Evolutionary conservation across 345 rosid species (phyloP).

Genomic region (Arabidopsis suecica): DNA sequence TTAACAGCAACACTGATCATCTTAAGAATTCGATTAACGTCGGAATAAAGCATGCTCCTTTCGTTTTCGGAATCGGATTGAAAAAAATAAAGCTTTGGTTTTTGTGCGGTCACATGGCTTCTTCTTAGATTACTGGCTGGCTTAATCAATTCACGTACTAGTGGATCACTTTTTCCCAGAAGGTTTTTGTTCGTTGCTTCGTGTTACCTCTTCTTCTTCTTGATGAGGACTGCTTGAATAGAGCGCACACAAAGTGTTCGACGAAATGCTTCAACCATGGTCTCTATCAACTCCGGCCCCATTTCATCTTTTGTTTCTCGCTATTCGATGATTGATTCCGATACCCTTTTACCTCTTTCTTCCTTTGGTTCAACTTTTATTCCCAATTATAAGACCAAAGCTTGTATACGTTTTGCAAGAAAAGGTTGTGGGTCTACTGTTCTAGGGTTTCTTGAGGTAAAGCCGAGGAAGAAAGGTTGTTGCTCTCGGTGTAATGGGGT

Average conservation of each 20-base stretch:
- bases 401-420: conserved; percentile 10
- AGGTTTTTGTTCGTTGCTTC: conserved; percentile 70
- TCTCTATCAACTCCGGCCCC: conserved; percentile 51
- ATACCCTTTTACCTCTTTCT: conserved; percentile 35
- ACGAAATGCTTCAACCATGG: conserved; percentile 97
- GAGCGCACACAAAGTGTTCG: conserved; percentile 50
- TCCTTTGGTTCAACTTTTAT: conserved; percentile 12
- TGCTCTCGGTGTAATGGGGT: conserved; percentile 48
- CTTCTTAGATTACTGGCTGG: neutral
- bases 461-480: conserved; percentile 46
- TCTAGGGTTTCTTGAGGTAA: conserved; percentile 45
- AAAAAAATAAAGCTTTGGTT: conserved; percentile 4
- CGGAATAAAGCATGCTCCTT: conserved; percentile 47
- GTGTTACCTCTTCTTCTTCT: conserved; percentile 2
- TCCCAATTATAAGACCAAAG: conserved; percentile 19
- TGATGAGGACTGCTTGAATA: conserved; percentile 21
- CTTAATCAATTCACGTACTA: neutral
- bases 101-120: conserved; percentile 38
- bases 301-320: conserved; percentile 41
- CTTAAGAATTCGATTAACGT: conserved; percentile 34
- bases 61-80: neutral
- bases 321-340: conserved; percentile 42
- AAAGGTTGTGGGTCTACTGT: conserved; percentile 35
- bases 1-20: neutral
- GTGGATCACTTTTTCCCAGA: conserved; percentile 34